Percentiles rank a stretch among this genome's conserved stretches.
Evolutionary conservation across 352 stramenopile species (phyloP).

Genomic region (Phytophthora pisi): DNA sequence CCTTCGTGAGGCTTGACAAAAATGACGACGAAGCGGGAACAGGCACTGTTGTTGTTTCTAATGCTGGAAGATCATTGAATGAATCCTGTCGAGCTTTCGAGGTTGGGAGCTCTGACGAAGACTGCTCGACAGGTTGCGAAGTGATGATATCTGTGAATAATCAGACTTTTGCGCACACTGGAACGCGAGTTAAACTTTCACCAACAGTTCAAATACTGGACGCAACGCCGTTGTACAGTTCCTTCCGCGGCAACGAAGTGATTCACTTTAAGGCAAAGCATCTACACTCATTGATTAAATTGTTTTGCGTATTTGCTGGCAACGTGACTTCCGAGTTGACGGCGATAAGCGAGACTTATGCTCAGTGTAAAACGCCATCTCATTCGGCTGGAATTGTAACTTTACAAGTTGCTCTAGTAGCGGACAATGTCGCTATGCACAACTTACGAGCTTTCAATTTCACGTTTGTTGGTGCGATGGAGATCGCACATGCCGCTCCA

Average conservation of each 20-base stretch:
- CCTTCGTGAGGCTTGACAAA: constrained; percentile 28
- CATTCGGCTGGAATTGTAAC: constrained; percentile 28
- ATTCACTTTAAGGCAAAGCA: constrained; percentile 34
- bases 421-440: neutral
- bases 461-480: constrained; percentile 41
- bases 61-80: constrained; percentile 17
- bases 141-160: constrained; percentile 54
- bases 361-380: constrained; percentile 37
- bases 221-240: constrained; percentile 31
- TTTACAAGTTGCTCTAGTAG: constrained; percentile 26
- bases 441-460: constrained; percentile 38
- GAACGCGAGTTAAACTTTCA: constrained; percentile 28
- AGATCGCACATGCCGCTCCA: constrained; percentile 30
- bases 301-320: constrained; percentile 45
- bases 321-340: constrained; percentile 1
- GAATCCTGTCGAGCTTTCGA: constrained; percentile 30
- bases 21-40: constrained; percentile 5
- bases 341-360: constrained; percentile 7
- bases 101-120: neutral
- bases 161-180: constrained; percentile 35
- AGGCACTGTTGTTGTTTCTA: neutral
- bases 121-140: constrained; percentile 33
- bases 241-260: constrained; percentile 35
- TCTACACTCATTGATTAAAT: constrained; percentile 13
- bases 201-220: constrained; percentile 15